Evolutionary conservation across 208 protist species (phyloP).

Genomic region (Crithidia thermophila): DNA sequence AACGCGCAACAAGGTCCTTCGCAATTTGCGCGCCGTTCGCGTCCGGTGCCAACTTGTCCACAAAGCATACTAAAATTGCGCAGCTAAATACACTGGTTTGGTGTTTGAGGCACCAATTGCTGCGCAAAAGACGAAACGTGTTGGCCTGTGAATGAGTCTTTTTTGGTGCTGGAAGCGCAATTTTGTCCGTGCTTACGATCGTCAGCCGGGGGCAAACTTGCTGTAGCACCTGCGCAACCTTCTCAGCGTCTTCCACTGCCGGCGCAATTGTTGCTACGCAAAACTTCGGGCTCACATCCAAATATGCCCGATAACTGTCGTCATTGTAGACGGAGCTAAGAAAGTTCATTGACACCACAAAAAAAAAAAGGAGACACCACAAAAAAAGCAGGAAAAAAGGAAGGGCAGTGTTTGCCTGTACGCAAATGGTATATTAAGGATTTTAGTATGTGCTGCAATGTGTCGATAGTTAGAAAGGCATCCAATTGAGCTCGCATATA

Average conservation of each 20-base stretch:
- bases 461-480: not conserved
- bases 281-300: conserved; percentile 39
- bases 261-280: conserved; percentile 37
- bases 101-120: conserved; percentile 35
- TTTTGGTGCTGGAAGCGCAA: conserved; percentile 2
- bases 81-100: conserved; percentile 30
- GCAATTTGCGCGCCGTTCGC: conserved; percentile 1
- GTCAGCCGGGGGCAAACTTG: conserved; percentile 12
- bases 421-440: too few species aligned
- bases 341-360: conserved; percentile 40
- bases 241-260: conserved; percentile 28
- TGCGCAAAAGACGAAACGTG: conserved; percentile 21
- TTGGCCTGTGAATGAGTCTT: not conserved
- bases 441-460: too few species aligned
- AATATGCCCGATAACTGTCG: conserved; percentile 40
- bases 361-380: conserved; percentile 15
- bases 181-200: conserved; percentile 25
- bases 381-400: not conserved
- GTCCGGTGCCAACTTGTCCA: conserved; percentile 13
- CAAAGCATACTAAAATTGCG: conserved; percentile 21
- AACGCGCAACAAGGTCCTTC: conserved; percentile 24
- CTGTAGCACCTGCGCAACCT: conserved; percentile 19
- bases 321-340: conserved; percentile 45
- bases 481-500: not conserved
- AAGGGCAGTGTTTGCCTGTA: too few species aligned